phyloP scores from a whole-genome alignment of 225 moss, liverwort and hornwort genomes.

The Rhytidiadelphus loreus region DNA sequence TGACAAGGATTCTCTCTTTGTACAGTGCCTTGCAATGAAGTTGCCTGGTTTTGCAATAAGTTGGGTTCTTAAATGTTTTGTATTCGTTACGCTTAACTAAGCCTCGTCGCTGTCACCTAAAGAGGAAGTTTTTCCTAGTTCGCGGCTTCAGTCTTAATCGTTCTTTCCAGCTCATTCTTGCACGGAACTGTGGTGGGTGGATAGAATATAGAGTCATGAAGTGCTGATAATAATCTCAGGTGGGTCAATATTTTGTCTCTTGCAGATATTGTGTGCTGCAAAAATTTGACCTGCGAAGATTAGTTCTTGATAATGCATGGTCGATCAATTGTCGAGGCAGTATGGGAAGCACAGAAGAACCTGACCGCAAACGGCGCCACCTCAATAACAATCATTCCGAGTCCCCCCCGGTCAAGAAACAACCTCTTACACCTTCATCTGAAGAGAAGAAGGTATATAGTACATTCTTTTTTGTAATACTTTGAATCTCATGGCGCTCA shows the following conservation, averaged over 20 bases:
- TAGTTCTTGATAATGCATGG: conserved; percentile 70
- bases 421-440: conserved; percentile 68
- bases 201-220: neutral
- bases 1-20: neutral
- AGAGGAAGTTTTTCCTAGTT: neutral
- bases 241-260: neutral
- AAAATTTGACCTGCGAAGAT: conserved; percentile 16
- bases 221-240: neutral
- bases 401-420: conserved; percentile 85
- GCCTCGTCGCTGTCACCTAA: neutral
- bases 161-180: neutral
- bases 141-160: neutral
- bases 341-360: conserved; percentile 99
- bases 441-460: conserved; percentile 82
- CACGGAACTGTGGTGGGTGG: neutral
- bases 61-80: neutral
- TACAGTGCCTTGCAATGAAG: neutral
- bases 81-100: neutral
- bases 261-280: conserved; percentile 57
- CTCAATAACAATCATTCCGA: conserved; percentile 71
- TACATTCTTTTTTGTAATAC: neutral
- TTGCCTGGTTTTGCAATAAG: neutral
- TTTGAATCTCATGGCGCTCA: neutral
- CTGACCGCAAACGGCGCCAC: conserved; percentile 97
- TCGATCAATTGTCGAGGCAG: conserved; percentile 48